Conservation (phyloP, 805 yeast genomes). For the Saccharomycopsis malanga region DNA sequence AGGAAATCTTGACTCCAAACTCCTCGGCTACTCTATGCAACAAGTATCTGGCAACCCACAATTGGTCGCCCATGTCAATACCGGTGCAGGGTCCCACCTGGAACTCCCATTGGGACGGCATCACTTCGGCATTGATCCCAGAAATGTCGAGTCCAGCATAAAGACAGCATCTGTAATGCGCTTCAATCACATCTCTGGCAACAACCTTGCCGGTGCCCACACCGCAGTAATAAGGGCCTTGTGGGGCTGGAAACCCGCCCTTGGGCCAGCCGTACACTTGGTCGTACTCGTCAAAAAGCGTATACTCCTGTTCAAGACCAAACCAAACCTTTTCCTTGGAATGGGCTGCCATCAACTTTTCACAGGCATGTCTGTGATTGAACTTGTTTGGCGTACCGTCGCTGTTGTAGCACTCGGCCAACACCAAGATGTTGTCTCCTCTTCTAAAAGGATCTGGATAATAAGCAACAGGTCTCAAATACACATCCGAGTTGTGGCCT, state of each 20-base stretch:
- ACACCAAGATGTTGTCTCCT: constrained; percentile 93
- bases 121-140: constrained; percentile 98
- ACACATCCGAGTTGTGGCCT: constrained; percentile 93
- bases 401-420: constrained; percentile 95
- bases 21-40: constrained; percentile 96
- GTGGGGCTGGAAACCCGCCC: constrained; percentile 99
- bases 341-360: constrained; percentile 91
- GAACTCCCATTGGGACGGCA: constrained; percentile 99
- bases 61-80: constrained; percentile 93
- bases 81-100: constrained; percentile 99
- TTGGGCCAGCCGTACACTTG: constrained; percentile 97
- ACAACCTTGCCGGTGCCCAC: constrained; percentile 98
- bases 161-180: constrained; percentile 97
- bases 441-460: constrained; percentile 97
- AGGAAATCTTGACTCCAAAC: constrained; percentile 95
- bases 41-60: constrained; percentile 93
- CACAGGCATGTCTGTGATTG: constrained; percentile 97
- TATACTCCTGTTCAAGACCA: constrained; percentile 98
- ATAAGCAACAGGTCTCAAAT: constrained; percentile 89
- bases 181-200: constrained; percentile 97
- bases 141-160: constrained; percentile 86
- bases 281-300: constrained; percentile 86
- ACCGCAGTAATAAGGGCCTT: constrained; percentile 99
- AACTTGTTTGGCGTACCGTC: constrained; percentile 99
- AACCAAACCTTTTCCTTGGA: constrained; percentile 84